These are phyloP conservation scores for Anthracocystis walkeri DNA, from an alignment of 1,284 basidiomycete genomes.

Conservation along the genomic window DNA sequence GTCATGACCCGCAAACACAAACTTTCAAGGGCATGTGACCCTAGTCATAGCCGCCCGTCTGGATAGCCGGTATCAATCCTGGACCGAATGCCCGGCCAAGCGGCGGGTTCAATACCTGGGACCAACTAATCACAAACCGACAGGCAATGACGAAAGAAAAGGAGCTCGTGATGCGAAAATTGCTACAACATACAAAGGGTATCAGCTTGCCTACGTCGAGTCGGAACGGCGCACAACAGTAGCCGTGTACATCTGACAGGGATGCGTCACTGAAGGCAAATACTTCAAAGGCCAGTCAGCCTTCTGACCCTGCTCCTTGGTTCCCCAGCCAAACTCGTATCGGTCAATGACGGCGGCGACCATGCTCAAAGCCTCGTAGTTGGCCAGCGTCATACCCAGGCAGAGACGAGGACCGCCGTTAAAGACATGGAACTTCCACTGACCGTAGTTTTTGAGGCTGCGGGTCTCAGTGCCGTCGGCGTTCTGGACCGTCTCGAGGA, in stretches of 20 bases:
- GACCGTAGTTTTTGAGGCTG: slow-evolving; percentile 41
- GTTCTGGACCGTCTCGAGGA: slow-evolving; percentile 38
- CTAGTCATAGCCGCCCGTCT: too few species aligned
- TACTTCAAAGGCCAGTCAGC: slow-evolving; percentile 55
- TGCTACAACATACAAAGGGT: neutral
- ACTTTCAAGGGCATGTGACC: too few species aligned
- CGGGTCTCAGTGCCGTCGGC: slow-evolving; percentile 33
- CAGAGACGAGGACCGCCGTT: slow-evolving; percentile 63
- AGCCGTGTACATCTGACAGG: slow-evolving; percentile 50
- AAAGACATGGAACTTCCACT: slow-evolving; percentile 63
- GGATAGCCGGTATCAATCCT: too few species aligned
- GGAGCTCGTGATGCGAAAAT: neutral
- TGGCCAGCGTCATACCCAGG: slow-evolving; percentile 60
- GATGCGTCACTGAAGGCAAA: slow-evolving; percentile 54
- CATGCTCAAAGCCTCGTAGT: slow-evolving; percentile 53
- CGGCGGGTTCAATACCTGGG: too few species aligned
- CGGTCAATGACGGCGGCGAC: slow-evolving; percentile 33
- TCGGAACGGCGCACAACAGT: slow-evolving; percentile 40
- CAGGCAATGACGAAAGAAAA: neutral
- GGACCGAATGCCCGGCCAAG: too few species aligned
- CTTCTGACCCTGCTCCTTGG: slow-evolving; percentile 52
- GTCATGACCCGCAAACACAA: too few species aligned
- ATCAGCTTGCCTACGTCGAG: neutral
- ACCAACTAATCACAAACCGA: too few species aligned
- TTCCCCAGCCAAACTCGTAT: slow-evolving; percentile 56